Conservation (phyloP, 2,329 filamentous ascomycete species). For the Hypoxylon sp. region DNA sequence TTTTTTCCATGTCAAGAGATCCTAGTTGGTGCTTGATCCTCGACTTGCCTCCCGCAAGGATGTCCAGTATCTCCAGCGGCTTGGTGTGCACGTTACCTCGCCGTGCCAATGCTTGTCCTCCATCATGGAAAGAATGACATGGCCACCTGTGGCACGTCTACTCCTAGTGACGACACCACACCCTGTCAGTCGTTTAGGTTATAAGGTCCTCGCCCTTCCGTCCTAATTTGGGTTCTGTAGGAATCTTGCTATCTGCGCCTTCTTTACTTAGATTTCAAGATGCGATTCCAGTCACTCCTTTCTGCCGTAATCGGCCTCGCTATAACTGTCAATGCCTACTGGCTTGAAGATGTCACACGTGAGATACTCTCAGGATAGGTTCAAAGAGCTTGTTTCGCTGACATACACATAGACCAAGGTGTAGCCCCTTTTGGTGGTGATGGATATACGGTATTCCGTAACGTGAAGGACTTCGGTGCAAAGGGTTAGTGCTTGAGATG, state of each 20-base stretch:
- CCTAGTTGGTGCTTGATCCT: conserved; percentile 25
- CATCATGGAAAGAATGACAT: conserved; percentile 26
- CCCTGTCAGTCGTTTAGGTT: conserved; percentile 31
- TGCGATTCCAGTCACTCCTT: conserved; percentile 45
- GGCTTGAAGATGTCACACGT: conserved; percentile 45
- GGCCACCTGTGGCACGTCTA: conserved; percentile 25
- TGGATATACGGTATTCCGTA: conserved; percentile 57
- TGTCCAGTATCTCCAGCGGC: conserved; percentile 11
- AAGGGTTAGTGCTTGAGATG: conserved; percentile 45
- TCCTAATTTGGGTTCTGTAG: conserved; percentile 29
- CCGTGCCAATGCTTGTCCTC: conserved; percentile 15
- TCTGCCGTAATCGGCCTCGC: conserved; percentile 44
- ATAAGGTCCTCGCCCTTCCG: conserved; percentile 37
- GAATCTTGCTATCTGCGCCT: conserved; percentile 24
- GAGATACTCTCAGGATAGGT: background rate
- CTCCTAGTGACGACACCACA: conserved; percentile 31
- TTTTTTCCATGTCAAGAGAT: conserved; percentile 21
- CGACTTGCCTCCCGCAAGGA: conserved; percentile 18
- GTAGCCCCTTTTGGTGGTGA: conserved; percentile 52
- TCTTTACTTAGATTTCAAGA: conserved; percentile 33
- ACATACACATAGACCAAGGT: conserved; percentile 50
- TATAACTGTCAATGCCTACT: conserved; percentile 46
- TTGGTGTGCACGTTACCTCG: conserved; percentile 35
- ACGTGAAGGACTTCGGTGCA: conserved; percentile 58
- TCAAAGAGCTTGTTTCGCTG: conserved; percentile 7